Base-by-base conservation (phyloP, 805 yeast species). In the Yarrowia hollandica region DNA sequence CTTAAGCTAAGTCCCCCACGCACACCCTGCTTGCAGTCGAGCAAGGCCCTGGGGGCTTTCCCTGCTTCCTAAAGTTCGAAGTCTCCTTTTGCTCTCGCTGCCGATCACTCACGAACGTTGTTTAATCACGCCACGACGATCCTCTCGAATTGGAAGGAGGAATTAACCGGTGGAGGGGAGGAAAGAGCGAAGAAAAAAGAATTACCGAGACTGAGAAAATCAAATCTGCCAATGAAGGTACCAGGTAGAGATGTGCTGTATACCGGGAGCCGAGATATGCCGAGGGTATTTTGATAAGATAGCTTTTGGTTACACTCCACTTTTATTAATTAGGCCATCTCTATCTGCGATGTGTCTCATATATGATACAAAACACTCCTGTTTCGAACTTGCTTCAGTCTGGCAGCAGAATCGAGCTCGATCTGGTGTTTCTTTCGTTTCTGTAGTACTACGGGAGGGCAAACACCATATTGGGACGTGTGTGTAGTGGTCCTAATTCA, bases 101-200 rank as follows among this genome's bases (percentile, higher is more conserved):
- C 28, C 52, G 52, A 44, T 44, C 48, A 41, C 33, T 41, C 33
- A 33, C 48, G 23, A 41, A 41, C 33, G 48, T 18, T 26, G 33
- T 44, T 44, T 44, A 44, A 44, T 44, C 52, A 44, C 52, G 52
- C 52, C 52, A 44, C 26, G 52, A 19, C 52, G 52, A 44, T 44
- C 52, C 2, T n/a, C 35, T 28, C 35, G 16, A 44, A 44, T 22
- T 14, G 35, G 52, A 44, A 18, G 2, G 5, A n/a, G 34, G 10
- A 19, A 8, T 11, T 16, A 15, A 14, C 34, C 5, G 15, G 48
- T 16, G 33, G 50, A 25, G 28, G 31, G 23, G 33, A 11, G 12
- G n/a, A 16, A 16, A 28, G 25, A 44, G 52, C 35, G 28, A 30
- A 28, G 25, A 28, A 44, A 19, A 44, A 41, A 5, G 16, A 41